phyloP scores from a whole-genome alignment of 805 yeast species.

The Candida adriatica region DNA sequence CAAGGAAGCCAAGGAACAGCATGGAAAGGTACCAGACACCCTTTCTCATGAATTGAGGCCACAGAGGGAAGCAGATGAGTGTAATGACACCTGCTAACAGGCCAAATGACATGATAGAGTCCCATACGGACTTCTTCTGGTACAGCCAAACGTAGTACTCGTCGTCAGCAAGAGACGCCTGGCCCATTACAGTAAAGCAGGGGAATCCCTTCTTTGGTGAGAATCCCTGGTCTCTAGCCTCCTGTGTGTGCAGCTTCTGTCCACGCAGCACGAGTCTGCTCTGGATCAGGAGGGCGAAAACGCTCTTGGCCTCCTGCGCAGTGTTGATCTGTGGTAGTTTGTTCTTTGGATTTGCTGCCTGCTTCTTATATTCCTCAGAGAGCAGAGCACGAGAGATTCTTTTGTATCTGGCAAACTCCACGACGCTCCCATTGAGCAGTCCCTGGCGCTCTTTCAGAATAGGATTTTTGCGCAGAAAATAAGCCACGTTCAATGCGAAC shows the following conservation, averaged over 20 bases:
- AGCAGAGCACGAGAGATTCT: constrained; percentile 74
- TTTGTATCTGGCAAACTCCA: constrained; percentile 83
- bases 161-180: constrained; percentile 56
- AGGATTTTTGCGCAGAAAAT: constrained; percentile 56
- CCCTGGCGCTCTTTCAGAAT: constrained; percentile 81
- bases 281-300: constrained; percentile 63
- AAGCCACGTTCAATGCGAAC: constrained; percentile 62
- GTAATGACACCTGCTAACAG: constrained; percentile 58
- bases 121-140: constrained; percentile 52
- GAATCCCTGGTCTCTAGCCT: constrained; percentile 55
- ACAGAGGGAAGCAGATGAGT: constrained; percentile 78
- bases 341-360: constrained; percentile 39
- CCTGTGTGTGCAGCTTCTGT: constrained; percentile 60
- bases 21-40: constrained; percentile 90
- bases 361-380: constrained; percentile 60
- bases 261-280: constrained; percentile 72
- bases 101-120: constrained; percentile 30
- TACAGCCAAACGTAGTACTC: constrained; percentile 82
- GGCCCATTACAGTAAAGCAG: constrained; percentile 45
- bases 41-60: constrained; percentile 86
- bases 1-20: constrained; percentile 66
- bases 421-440: constrained; percentile 57
- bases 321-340: constrained; percentile 42
- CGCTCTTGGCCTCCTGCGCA: constrained; percentile 50
- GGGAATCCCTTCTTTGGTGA: constrained; percentile 60